Evolutionary conservation across 306 rosid species (phyloP).

Genomic region (Dryas alaskensis): DNA sequence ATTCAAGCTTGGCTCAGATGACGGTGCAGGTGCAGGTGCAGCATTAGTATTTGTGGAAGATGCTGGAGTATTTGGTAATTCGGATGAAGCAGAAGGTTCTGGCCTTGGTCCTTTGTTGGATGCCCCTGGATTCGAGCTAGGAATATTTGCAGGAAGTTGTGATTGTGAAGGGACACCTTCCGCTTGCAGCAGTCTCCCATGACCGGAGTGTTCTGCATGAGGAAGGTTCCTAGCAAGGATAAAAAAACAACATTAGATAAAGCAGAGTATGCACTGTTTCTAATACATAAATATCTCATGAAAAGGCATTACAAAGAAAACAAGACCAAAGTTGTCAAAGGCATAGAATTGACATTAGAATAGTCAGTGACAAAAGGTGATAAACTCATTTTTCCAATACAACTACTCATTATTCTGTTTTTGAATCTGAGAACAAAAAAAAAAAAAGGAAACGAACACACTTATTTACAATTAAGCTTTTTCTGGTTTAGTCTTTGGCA

Average conservation of each 20-base stretch:
- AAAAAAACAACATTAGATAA: not conserved
- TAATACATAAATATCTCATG: not conserved
- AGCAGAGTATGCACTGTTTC: not conserved
- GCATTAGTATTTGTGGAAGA: slow-evolving; percentile 4
- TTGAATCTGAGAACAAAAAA: not conserved
- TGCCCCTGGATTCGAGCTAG: not conserved
- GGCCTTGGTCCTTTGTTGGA: not conserved
- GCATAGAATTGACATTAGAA: not conserved
- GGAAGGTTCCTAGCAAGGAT: slow-evolving; percentile 42
- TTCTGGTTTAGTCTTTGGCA: not conserved
- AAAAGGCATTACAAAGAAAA: not conserved
- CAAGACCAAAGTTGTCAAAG: not conserved
- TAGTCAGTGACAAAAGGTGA: not conserved
- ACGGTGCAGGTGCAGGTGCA: not conserved
- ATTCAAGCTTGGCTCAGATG: not conserved
- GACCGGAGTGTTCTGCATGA: slow-evolving; percentile 25
- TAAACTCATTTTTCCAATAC: not conserved
- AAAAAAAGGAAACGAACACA: too few relatives aligned
- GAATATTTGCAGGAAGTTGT: not conserved
- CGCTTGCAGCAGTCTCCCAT: slow-evolving; percentile 29
- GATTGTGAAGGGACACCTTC: rapidly evolving
- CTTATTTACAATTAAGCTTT: too few relatives aligned
- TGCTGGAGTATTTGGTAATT: not conserved
- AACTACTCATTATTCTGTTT: not conserved
- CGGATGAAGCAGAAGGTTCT: not conserved